Percentiles rank a stretch among this genome's conserved stretches.
Conservation (phyloP, 139 green algal genomes). For the Ettlia oleoabundans region DNA sequence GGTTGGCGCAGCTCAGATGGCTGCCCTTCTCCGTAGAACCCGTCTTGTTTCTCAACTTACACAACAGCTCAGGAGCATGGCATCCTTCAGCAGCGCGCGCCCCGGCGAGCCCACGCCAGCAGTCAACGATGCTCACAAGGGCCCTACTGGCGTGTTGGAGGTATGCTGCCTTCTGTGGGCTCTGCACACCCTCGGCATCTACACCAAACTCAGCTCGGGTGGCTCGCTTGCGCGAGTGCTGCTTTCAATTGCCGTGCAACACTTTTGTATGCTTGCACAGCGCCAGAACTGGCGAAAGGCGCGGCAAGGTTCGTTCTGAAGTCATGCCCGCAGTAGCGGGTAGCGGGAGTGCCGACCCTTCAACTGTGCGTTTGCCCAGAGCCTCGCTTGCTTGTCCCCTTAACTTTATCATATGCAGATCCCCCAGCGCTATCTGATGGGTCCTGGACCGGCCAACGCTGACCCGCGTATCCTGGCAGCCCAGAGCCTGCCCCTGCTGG, state of each 20-base stretch:
- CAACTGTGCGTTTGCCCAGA: too few species aligned
- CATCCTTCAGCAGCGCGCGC: neutral
- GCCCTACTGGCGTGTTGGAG: constrained; percentile 46
- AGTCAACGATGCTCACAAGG: constrained; percentile 32
- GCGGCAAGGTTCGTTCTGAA: too few species aligned
- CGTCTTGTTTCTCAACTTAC: neutral
- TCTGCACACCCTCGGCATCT: neutral
- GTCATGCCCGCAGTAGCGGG: too few species aligned
- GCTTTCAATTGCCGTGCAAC: too few species aligned
- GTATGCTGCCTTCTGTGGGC: neutral
- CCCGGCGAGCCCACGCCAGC: constrained; percentile 22
- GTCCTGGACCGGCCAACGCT: constrained; percentile 85
- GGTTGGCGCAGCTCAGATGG: neutral
- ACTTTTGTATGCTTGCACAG: too few species aligned
- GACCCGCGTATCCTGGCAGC: constrained; percentile 81
- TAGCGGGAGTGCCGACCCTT: too few species aligned
- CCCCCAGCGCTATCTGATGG: constrained; percentile 82
- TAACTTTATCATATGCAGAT: too few species aligned
- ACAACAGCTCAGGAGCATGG: neutral
- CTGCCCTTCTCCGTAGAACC: neutral
- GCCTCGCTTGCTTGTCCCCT: neutral
- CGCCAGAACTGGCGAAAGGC: too few species aligned
- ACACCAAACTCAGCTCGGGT: too few species aligned
- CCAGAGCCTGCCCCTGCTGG: constrained; percentile 84
- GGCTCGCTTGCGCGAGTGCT: too few species aligned